Base-by-base conservation (phyloP, 352 stramenopile species). In the Phytophthora crassamura region DNA sequence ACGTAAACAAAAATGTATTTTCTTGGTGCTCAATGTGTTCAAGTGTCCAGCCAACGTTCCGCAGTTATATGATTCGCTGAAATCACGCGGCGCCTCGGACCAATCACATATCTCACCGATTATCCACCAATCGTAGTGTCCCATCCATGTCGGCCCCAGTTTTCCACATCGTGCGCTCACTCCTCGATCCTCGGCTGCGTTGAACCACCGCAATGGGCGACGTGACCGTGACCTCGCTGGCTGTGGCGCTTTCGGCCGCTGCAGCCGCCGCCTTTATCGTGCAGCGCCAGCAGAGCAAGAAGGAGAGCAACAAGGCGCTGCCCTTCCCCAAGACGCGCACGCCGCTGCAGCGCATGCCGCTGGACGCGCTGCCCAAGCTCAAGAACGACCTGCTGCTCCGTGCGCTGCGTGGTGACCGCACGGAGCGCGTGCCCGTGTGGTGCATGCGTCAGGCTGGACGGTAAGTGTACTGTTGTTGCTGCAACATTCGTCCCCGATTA, bases 381-480 rank as follows among this genome's bases (percentile, higher is more conserved):
- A 95, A 96, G 71, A 98, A 98, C 75, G 89, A 97, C 63, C 63
- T 97, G 40, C 69, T 98, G 43, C 61, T 98, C 35, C 88, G 90
- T 30, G 91, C 91, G 48, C 83, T 96, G 33, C 79, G 77, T 52
- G 90, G 93, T 57, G 83, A 98, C 59, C 82, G 78, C 49, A 96
- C 91, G 9, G 91, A 98, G 76, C 86, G 89, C 25, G 89, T 95
- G 45, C 97, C 97, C 11, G 89, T 99, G 56, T 99, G 97, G 97
- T 92, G 98, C 57, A 99, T 99, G 82, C 95, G 97, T 46, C 97
- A 99, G 74, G 97, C 97, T 22, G 97, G 97, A 66, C 84, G 97
- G 71, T 97, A 92, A 53, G 97, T 25, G n/a, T 25, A 25, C 22
- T 3, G 22, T 25, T 1, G 3, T 3, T 3, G 22, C 22, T 25